phyloP scores from a whole-genome alignment of 176 grass and related monocot species.

The Ensete glaucum region DNA sequence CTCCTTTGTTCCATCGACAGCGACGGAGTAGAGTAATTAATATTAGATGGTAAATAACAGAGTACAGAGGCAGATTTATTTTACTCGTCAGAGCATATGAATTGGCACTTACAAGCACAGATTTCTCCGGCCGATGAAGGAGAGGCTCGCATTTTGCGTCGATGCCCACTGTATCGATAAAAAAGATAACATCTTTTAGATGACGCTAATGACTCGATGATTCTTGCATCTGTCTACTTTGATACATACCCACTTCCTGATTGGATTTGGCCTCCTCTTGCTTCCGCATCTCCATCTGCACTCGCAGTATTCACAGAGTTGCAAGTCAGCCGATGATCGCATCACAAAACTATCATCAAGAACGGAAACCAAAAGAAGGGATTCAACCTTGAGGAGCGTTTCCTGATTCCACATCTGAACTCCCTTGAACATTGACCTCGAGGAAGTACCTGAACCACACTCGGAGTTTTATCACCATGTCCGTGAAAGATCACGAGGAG shows the following conservation, averaged over 20 bases:
- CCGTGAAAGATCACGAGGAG: conserved; percentile 3
- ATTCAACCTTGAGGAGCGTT: conserved; percentile 63
- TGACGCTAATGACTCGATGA: background rate
- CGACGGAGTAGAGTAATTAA: background rate
- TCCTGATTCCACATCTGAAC: conserved; percentile 94
- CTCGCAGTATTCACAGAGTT: background rate
- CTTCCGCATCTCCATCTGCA: conserved; percentile 57
- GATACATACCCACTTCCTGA: conserved; percentile 12
- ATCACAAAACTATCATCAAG: background rate
- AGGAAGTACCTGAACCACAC: conserved; percentile 66
- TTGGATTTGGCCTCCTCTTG: conserved; percentile 35
- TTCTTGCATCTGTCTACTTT: background rate
- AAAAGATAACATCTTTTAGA: conserved; percentile 6
- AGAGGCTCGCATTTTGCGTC: conserved; percentile 53
- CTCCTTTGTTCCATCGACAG: conserved; percentile 31
- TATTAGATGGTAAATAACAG: conserved; percentile 2
- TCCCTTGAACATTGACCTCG: conserved; percentile 77
- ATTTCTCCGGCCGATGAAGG: conserved; percentile 40
- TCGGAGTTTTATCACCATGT: background rate
- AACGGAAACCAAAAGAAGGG: background rate
- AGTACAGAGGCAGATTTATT: background rate
- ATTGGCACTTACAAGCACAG: conserved; percentile 40
- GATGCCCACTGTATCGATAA: conserved; percentile 41
- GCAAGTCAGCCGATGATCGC: background rate
- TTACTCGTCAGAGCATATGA: background rate